A percentile compares a stretch with the other conserved stretches of the same genome.
Conservation (phyloP, 2,329 filamentous ascomycete species). For the Claviceps quebecensis region DNA sequence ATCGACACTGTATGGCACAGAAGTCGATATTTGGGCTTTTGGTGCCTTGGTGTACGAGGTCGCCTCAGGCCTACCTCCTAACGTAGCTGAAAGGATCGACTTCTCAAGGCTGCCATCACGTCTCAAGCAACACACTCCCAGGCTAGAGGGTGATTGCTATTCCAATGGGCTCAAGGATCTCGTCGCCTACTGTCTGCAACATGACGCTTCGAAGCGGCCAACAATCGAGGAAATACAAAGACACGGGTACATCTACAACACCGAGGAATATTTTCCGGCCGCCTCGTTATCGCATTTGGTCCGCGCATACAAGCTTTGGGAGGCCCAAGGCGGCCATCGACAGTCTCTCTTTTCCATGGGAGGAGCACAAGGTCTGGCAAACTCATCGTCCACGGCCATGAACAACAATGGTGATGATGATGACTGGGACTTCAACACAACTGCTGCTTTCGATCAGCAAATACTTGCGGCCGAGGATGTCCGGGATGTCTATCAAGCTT, state of each 20-base stretch:
- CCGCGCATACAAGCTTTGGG: conserved; percentile 61
- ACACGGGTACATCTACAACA: conserved; percentile 55
- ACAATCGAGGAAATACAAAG: conserved; percentile 54
- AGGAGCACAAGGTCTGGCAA: conserved; percentile 40
- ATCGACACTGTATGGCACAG: conserved; percentile 51
- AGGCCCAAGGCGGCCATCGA: conserved; percentile 56
- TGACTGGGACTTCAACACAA: conserved; percentile 56
- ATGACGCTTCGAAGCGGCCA: conserved; percentile 54
- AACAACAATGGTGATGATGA: conserved; percentile 25
- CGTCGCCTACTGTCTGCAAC: conserved; percentile 58
- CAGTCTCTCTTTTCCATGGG: conserved; percentile 48
- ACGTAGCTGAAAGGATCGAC: conserved; percentile 39
- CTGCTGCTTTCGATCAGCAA: conserved; percentile 47
- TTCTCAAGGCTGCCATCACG: conserved; percentile 38
- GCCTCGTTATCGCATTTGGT: conserved; percentile 51
- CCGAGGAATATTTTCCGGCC: conserved; percentile 48
- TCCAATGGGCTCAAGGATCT: conserved; percentile 55
- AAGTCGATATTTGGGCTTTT: conserved; percentile 75
- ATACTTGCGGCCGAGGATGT: conserved; percentile 38
- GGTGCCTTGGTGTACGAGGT: conserved; percentile 72
- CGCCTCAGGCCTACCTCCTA: conserved; percentile 63
- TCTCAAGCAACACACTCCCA: conserved; percentile 47
- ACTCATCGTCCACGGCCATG: conserved; percentile 28
- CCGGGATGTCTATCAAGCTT: conserved; percentile 46
- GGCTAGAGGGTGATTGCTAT: conserved; percentile 58